A percentile compares a stretch with the other conserved stretches of the same genome.
These are phyloP conservation scores for Penicillium cataractarum DNA, from an alignment of 495 filamentous ascomycete genomes.

Conservation along the genomic window DNA sequence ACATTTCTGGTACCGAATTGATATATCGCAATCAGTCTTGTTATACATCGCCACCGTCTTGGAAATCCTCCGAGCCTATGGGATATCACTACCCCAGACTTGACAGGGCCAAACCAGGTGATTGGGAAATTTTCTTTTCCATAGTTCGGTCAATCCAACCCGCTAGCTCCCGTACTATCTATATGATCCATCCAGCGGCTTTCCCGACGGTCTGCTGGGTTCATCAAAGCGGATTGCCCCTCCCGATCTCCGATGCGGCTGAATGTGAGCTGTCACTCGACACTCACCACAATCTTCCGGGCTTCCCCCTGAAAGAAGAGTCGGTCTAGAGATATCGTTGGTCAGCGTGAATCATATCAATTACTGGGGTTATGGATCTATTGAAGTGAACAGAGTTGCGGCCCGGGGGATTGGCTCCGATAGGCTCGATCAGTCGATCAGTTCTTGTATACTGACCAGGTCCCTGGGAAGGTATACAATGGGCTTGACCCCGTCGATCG, in stretches of 20 bases:
- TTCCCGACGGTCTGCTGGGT: neutral
- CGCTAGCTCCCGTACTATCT: conserved; percentile 26
- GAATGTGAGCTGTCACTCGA: conserved; percentile 31
- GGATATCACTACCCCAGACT: conserved; percentile 8
- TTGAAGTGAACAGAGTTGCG: conserved; percentile 1
- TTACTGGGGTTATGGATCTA: neutral
- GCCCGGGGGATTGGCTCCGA: neutral
- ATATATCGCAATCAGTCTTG: neutral
- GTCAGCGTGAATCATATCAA: neutral
- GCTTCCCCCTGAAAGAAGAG: conserved; percentile 12
- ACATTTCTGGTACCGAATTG: neutral
- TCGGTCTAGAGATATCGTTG: neutral
- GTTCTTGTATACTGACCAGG: conserved; percentile 6
- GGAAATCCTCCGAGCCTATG: neutral
- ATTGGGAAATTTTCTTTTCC: neutral
- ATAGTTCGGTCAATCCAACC: conserved; percentile 20
- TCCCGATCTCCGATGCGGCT: conserved; percentile 23
- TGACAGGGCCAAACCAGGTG: conserved; percentile 9
- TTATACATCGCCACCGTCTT: neutral
- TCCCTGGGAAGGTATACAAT: conserved; percentile 2
- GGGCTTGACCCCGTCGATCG: neutral
- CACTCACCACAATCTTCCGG: conserved; percentile 15
- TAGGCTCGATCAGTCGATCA: neutral
- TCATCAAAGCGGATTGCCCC: conserved; percentile 17
- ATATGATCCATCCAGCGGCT: conserved; percentile 29